Conservation (phyloP, 352 stramenopile genomes). For the Lagenidium giganteum region DNA sequence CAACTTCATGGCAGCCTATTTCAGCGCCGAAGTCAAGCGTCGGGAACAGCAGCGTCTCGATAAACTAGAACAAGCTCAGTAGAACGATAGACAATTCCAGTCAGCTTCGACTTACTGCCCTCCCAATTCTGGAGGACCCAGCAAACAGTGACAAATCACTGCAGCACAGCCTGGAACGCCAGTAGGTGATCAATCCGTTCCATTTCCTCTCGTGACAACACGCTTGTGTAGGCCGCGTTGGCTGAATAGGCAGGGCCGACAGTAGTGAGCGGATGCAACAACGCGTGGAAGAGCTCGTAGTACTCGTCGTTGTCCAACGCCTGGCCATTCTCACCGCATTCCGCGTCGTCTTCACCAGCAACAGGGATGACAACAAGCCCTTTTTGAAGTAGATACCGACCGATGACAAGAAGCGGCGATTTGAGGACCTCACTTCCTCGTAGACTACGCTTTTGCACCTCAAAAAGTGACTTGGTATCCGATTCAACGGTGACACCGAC, state of each 20-base stretch:
- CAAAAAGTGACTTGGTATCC: conserved; percentile 16
- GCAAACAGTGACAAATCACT: too few relatives aligned
- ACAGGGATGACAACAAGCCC: conserved; percentile 42
- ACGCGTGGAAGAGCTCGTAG: conserved; percentile 32
- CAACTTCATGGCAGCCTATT: conserved; percentile 79
- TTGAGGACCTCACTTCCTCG: too few relatives aligned
- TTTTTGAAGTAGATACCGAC: conserved; percentile 48
- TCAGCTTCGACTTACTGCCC: conserved; percentile 18
- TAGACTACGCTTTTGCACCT: background rate
- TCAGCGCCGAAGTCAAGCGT: conserved; percentile 61
- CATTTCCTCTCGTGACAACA: conserved; percentile 36
- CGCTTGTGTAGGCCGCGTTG: conserved; percentile 37
- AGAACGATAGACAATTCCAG: conserved; percentile 19
- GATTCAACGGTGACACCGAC: conserved; percentile 36
- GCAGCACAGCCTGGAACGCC: too few relatives aligned
- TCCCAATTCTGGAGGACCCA: conserved; percentile 17
- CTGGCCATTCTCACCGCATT: conserved; percentile 6
- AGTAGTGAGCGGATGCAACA: conserved; percentile 39
- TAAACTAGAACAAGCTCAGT: conserved; percentile 27
- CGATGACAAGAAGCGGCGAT: too few relatives aligned
- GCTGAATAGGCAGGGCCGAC: conserved; percentile 31
- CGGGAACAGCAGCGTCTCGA: conserved; percentile 59
- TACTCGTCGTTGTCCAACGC: conserved; percentile 10
- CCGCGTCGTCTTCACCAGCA: conserved; percentile 6
- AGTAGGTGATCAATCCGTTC: conserved; percentile 29